Base-by-base conservation (phyloP, 1,284 basidiomycete species). In the Rhodotorula sp. region DNA sequence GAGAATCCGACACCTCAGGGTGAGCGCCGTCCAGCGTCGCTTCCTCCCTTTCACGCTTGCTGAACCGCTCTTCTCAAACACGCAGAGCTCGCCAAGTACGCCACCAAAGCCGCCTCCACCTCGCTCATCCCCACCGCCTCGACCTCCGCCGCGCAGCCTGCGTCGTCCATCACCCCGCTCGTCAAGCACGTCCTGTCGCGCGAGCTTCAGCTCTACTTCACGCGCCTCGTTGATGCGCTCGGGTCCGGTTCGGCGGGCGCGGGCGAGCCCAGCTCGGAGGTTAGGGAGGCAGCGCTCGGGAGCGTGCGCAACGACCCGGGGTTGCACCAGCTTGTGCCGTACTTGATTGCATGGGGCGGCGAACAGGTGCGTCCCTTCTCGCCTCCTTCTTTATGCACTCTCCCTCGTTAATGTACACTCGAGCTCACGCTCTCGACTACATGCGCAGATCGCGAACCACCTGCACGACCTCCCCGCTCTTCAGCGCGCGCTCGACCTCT, bases 121-220 rank as follows among this genome's bases (percentile, higher is more conserved):
- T 54, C 71, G 4, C 46, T 80, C 79, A 12, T 80, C 80, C 79
- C 82, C 10, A 80, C 80, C 7, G 80, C 80, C 15, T 76, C 80
- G 22, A 70, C 79, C 37, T 61, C 66, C 1, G 7, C 58, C 39
- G 32, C 84, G 36, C 75, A 72, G 71, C 73, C 37, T 77, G 34
- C 84, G 4, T 63, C 85, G 44, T 67, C 82, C 32, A 66, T 86
- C 90, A 56, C 76, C 9, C 79, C 79, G 13, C 78, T 83, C 37
- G 92, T 95, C 77, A 97, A 97, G 81, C 91, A 96, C 77, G 91
- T 95, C 21, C 86, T 99, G 27, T 97, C 95, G 36, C 88, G 92
- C 77, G 96, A 99, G 82, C 85, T 99, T 48, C 94, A 98, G 81
- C 85, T 98, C 2, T 98, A 99, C 83, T 98, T 97, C 79, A 90